These are phyloP conservation scores for Linderina pennispora DNA, from an alignment of 192 early-diverging fungal species.

Conservation along the genomic window DNA sequence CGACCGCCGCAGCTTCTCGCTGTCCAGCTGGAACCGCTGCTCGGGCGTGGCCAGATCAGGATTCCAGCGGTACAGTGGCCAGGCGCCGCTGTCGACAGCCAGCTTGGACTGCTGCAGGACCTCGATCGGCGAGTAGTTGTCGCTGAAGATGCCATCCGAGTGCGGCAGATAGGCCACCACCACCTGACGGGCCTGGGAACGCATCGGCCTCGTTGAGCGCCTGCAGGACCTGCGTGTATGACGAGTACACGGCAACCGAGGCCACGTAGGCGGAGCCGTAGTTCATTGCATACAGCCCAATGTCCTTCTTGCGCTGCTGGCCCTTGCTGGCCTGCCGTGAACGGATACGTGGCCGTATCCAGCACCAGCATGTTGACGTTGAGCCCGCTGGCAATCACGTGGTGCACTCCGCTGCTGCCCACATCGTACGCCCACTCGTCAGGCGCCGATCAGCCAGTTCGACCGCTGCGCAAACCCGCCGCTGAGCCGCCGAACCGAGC, in stretches of 20 bases:
- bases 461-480: slow-evolving; percentile 54
- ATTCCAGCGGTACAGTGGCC: slow-evolving; percentile 96
- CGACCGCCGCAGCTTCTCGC: slow-evolving; percentile 60
- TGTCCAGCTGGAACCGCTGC: slow-evolving; percentile 57
- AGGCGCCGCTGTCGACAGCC: slow-evolving; percentile 83
- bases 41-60: slow-evolving; percentile 56
- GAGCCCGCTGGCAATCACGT: slow-evolving; percentile 74
- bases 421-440: slow-evolving; percentile 85
- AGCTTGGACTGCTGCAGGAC: slow-evolving; percentile 85
- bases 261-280: slow-evolving; percentile 89
- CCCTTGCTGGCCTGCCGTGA: slow-evolving; percentile 44
- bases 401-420: slow-evolving; percentile 84
- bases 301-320: slow-evolving; percentile 81
- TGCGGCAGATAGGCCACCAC: slow-evolving; percentile 83
- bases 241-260: slow-evolving; percentile 80
- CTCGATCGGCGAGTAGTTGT: slow-evolving; percentile 56
- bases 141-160: slow-evolving; percentile 40
- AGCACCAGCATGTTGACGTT: slow-evolving; percentile 90
- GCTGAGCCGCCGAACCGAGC: slow-evolving; percentile 11
- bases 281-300: slow-evolving; percentile 94
- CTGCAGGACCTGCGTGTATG: slow-evolving; percentile 82
- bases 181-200: slow-evolving; percentile 80
- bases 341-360: slow-evolving; percentile 78
- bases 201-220: slow-evolving; percentile 87
- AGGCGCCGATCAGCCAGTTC: slow-evolving; percentile 85